These are phyloP conservation scores for Durotheca rogersii DNA, from an alignment of 495 filamentous ascomycete genomes.

Conservation along the genomic window DNA sequence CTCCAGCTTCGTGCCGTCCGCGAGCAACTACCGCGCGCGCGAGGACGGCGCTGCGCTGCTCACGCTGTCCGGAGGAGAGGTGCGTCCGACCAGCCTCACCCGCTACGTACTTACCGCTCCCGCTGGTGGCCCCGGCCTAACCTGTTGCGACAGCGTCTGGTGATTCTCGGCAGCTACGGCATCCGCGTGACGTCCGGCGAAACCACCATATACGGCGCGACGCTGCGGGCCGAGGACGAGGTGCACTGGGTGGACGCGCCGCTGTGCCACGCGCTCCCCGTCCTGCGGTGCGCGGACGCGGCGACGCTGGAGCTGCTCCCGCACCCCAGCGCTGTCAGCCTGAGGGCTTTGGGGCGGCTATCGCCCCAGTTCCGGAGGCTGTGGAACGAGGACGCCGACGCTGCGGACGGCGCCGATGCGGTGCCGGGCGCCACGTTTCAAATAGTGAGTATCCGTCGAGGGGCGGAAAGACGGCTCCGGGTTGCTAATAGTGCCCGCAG, in stretches of 20 bases:
- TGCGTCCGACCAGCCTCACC: constrained; percentile 28
- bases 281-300: constrained; percentile 59
- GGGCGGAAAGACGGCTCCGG: background rate
- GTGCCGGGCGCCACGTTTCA: constrained; percentile 36
- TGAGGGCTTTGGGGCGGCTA: constrained; percentile 59
- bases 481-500: constrained; percentile 35
- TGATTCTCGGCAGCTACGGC: constrained; percentile 73
- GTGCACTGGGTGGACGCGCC: constrained; percentile 68
- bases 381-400: constrained; percentile 59
- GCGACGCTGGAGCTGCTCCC: constrained; percentile 52
- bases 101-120: too few relatives aligned
- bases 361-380: constrained; percentile 70
- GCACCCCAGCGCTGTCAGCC: constrained; percentile 52
- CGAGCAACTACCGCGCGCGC: constrained; percentile 42
- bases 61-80: constrained; percentile 49
- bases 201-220: constrained; percentile 67
- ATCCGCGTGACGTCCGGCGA: constrained; percentile 60
- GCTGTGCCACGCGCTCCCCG: constrained; percentile 73
- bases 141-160: constrained; percentile 53
- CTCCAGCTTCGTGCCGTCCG: constrained; percentile 48
- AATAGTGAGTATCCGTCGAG: constrained; percentile 34
- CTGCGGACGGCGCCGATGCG: constrained; percentile 1
- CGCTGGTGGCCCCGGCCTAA: constrained; percentile 11
- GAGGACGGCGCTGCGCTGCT: constrained; percentile 40
- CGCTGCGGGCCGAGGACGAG: constrained; percentile 53